phyloP scores from a whole-genome alignment of 305 asterid genomes.

The Nicotiana rustica region DNA sequence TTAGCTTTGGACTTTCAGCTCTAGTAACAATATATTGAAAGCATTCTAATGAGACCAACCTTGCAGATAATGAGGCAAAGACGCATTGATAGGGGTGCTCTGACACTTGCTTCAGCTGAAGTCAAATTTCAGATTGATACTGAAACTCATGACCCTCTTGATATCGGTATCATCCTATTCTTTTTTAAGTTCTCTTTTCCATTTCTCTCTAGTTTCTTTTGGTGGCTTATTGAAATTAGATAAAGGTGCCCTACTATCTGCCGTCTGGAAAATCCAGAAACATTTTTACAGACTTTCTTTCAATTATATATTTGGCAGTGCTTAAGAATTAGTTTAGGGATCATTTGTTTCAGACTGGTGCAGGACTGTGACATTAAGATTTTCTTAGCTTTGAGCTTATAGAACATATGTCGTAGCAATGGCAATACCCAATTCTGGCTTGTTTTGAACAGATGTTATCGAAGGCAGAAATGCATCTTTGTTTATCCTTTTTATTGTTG shows the following conservation, averaged over 20 bases:
- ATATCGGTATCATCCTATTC: slow-evolving; percentile 68
- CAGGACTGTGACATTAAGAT: neutral
- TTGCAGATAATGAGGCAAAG: slow-evolving; percentile 95
- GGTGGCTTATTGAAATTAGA: slow-evolving; percentile 1
- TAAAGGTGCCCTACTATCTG: neutral
- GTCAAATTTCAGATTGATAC: slow-evolving; percentile 98
- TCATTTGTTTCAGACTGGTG: slow-evolving; percentile 9
- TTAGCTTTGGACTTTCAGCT: neutral
- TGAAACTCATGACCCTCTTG: slow-evolving; percentile 99
- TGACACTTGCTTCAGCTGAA: slow-evolving; percentile 99
- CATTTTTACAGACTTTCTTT: neutral
- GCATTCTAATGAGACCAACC: slow-evolving; percentile 30
- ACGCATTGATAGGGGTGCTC: slow-evolving; percentile 96
- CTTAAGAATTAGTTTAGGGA: slow-evolving; percentile 3
- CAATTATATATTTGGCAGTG: neutral
- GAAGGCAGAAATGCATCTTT: neutral
- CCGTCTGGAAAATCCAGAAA: neutral
- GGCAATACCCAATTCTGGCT: neutral
- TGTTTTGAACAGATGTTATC: neutral
- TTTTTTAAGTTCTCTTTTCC: slow-evolving; percentile 22
- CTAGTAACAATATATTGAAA: neutral
- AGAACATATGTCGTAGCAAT: neutral
- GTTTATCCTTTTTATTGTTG: neutral
- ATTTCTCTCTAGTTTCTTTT: neutral
- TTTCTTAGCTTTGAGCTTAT: slow-evolving; percentile 7